Conservation (phyloP, 345 rosid genomes). For the Camelina hispida region DNA sequence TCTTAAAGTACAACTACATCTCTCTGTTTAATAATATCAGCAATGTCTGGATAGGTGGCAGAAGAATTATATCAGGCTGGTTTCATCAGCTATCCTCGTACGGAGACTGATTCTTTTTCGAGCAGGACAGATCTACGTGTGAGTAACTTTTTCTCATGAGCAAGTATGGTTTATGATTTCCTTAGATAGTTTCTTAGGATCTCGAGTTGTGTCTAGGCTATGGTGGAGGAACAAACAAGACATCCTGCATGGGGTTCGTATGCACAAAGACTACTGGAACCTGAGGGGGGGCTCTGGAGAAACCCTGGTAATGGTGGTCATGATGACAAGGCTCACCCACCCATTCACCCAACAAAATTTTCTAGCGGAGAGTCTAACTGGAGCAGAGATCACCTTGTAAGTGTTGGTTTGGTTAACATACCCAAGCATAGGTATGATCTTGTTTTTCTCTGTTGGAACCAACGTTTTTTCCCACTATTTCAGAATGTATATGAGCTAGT, state of each 20-base stretch:
- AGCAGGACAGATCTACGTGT: constrained; percentile 89
- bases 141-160: constrained; percentile 52
- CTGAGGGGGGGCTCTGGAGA: constrained; percentile 86
- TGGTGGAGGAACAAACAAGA: constrained; percentile 82
- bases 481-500: constrained; percentile 94
- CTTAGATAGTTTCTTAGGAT: constrained; percentile 37
- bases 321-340: constrained; percentile 99
- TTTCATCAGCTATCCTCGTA: constrained; percentile 98
- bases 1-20: constrained; percentile 1
- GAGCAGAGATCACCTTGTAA: constrained; percentile 91
- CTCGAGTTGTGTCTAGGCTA: constrained; percentile 55
- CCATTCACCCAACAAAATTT: constrained; percentile 96
- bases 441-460: neutral
- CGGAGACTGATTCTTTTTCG: constrained; percentile 93
- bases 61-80: constrained; percentile 98
- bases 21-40: constrained; percentile 19
- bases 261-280: constrained; percentile 79
- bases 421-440: constrained; percentile 1
- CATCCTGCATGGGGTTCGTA: constrained; percentile 95
- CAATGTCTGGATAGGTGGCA: constrained; percentile 71
- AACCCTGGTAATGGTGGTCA: constrained; percentile 95
- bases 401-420: constrained; percentile 39
- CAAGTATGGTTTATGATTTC: constrained; percentile 12
- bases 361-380: constrained; percentile 82
- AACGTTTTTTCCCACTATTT: constrained; percentile 24